Evolutionary conservation across 2,329 filamentous ascomycete species (phyloP).

Genomic region (Fusarium coffeatum): DNA sequence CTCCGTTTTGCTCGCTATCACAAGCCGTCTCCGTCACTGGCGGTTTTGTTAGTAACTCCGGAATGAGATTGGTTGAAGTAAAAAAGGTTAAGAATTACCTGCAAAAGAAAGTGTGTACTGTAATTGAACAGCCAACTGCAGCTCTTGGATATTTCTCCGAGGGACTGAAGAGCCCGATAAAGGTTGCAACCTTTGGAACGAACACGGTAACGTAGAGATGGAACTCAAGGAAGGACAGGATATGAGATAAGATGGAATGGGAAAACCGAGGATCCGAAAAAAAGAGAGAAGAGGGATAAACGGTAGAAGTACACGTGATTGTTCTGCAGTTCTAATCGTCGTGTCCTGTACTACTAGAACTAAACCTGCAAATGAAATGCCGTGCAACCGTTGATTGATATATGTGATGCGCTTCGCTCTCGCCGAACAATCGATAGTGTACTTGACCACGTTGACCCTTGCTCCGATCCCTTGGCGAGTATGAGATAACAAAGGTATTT

Average conservation of each 20-base stretch:
- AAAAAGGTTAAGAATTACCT: constrained; percentile 1
- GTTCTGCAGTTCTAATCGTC: constrained; percentile 4
- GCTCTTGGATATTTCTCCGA: constrained; percentile 27
- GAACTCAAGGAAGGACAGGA: constrained; percentile 6
- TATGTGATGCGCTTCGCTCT: constrained; percentile 27
- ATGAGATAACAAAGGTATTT: neutral
- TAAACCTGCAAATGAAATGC: constrained; percentile 8
- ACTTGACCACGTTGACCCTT: constrained; percentile 26
- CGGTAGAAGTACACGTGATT: constrained; percentile 16
- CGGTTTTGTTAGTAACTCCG: constrained; percentile 9
- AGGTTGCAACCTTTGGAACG: constrained; percentile 16
- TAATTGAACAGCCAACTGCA: neutral
- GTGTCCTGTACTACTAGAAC: neutral
- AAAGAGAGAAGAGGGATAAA: neutral
- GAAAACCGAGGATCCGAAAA: constrained; percentile 6
- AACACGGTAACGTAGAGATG: neutral
- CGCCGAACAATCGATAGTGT: constrained; percentile 33
- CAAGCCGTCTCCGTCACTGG: constrained; percentile 33
- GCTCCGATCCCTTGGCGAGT: constrained; percentile 20
- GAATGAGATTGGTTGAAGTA: constrained; percentile 7
- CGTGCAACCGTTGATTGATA: constrained; percentile 19
- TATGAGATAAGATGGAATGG: neutral
- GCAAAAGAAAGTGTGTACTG: neutral
- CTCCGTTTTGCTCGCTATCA: neutral
- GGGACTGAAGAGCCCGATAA: neutral